Evolutionary conservation across 768 basidiomycete species (phyloP).

Genomic region (Hirschioporus abietinus): DNA sequence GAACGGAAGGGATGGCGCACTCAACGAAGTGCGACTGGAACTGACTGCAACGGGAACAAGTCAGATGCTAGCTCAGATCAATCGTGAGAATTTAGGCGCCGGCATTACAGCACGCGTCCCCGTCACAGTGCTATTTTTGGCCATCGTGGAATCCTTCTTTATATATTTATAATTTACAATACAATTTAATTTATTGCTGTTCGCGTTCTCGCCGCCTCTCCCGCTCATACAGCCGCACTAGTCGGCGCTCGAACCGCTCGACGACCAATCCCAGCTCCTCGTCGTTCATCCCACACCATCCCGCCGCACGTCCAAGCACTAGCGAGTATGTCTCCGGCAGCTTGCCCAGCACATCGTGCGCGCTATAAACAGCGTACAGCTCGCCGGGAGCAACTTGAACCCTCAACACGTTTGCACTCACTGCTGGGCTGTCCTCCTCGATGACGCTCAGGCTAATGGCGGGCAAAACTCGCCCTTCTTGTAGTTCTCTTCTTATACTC

Average conservation of each 20-base stretch:
- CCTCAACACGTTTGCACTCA: constrained; percentile 6
- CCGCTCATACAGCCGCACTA: constrained; percentile 31
- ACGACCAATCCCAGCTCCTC: constrained; percentile 51
- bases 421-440: constrained; percentile 11
- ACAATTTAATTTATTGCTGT: background rate
- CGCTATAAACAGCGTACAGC: constrained; percentile 56
- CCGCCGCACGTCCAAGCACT: constrained; percentile 47
- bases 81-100: background rate
- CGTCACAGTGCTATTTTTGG: background rate
- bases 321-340: constrained; percentile 44
- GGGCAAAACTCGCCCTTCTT: background rate
- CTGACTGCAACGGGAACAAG: background rate
- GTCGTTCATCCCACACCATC: constrained; percentile 49
- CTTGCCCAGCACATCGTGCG: constrained; percentile 60
- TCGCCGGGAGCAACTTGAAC: constrained; percentile 56
- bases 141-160: background rate
- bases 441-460: constrained; percentile 3
- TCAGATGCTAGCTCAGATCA: background rate
- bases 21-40: too few species aligned
- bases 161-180: background rate
- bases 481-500: background rate
- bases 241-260: constrained; percentile 60
- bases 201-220: constrained; percentile 12
- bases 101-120: background rate
- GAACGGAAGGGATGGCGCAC: background rate